Conservation (phyloP, 768 basidiomycete genomes). For the Calocybe cyanea region DNA sequence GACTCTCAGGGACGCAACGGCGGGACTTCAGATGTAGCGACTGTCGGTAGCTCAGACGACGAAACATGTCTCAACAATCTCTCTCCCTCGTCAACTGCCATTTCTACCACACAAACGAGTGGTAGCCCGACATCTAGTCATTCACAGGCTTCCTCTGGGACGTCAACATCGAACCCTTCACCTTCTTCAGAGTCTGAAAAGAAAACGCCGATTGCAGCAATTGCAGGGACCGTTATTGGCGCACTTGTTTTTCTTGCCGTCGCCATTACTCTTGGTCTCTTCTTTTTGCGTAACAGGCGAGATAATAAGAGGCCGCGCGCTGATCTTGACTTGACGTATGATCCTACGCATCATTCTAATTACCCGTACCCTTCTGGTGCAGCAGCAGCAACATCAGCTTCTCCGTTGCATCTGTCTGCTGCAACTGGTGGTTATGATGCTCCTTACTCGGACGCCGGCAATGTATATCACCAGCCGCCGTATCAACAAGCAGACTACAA, state of each 20-base stretch:
- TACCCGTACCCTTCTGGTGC: slow-evolving; percentile 29
- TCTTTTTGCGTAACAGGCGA: slow-evolving; percentile 40
- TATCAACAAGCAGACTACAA: slow-evolving; percentile 14
- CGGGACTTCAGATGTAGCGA: slow-evolving; percentile 52
- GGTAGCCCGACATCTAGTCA: slow-evolving; percentile 11
- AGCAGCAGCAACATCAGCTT: slow-evolving; percentile 10
- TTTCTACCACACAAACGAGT: slow-evolving; percentile 10
- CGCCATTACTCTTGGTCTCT: slow-evolving; percentile 46
- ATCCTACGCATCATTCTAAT: slow-evolving; percentile 20
- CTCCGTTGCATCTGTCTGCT: slow-evolving; percentile 8
- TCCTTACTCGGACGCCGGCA: slow-evolving; percentile 24
- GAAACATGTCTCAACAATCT: slow-evolving; percentile 45
- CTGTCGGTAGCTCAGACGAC: slow-evolving; percentile 45
- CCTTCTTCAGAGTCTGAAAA: slow-evolving; percentile 14
- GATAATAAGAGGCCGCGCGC: slow-evolving; percentile 28
- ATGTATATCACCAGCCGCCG: slow-evolving; percentile 8
- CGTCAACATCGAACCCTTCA: slow-evolving; percentile 19
- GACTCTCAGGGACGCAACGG: slow-evolving; percentile 50
- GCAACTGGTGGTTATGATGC: slow-evolving; percentile 8
- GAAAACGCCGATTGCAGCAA: slow-evolving; percentile 37
- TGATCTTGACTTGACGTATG: slow-evolving; percentile 37
- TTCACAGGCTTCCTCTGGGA: slow-evolving; percentile 3
- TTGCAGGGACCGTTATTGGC: slow-evolving; percentile 52
- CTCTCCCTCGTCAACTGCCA: slow-evolving; percentile 50
- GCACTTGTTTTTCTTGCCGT: slow-evolving; percentile 51